Evolutionary conservation across 805 yeast genomes (phyloP).

Genomic region (Starmerella tilneyi): DNA sequence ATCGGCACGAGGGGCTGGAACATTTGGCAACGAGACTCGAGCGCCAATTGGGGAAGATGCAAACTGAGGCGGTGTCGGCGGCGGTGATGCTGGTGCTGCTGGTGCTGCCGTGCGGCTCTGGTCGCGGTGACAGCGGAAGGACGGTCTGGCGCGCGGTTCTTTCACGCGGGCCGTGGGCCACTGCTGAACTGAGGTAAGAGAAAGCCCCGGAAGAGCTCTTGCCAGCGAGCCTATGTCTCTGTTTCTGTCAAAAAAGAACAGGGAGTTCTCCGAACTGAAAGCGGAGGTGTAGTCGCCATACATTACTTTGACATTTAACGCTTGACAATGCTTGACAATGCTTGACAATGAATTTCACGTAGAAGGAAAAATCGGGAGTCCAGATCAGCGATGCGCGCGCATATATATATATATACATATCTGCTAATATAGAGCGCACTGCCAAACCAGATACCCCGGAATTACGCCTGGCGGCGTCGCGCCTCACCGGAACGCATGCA

Average conservation of each 20-base stretch:
- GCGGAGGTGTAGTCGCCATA: not conserved
- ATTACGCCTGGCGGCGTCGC: conserved; percentile 8
- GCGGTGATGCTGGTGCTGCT: not conserved
- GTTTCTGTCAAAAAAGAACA: not conserved
- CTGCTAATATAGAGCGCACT: not conserved
- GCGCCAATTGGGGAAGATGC: not conserved
- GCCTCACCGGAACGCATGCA: conserved; percentile 5
- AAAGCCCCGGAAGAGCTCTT: conserved; percentile 9
- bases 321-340: too few species aligned
- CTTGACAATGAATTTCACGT: not conserved
- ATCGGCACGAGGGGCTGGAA: too few species aligned
- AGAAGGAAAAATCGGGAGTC: not conserved
- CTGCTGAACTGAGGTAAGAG: not conserved
- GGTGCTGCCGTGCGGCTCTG: not conserved
- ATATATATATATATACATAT: not conserved
- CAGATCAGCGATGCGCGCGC: not conserved
- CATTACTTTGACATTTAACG: not conserved
- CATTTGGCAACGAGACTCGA: not conserved
- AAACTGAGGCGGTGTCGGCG: not conserved
- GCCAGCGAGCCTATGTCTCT: conserved; percentile 1
- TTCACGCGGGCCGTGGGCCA: not conserved
- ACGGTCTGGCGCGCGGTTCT: not conserved
- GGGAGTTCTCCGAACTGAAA: not conserved
- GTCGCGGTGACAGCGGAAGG: not conserved
- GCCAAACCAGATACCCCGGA: not conserved